A percentile compares a stretch with the other conserved stretches of the same genome.
These are phyloP conservation scores for Globisporangium mamillatum DNA, from an alignment of 352 stramenopile genomes.

Conservation along the genomic window DNA sequence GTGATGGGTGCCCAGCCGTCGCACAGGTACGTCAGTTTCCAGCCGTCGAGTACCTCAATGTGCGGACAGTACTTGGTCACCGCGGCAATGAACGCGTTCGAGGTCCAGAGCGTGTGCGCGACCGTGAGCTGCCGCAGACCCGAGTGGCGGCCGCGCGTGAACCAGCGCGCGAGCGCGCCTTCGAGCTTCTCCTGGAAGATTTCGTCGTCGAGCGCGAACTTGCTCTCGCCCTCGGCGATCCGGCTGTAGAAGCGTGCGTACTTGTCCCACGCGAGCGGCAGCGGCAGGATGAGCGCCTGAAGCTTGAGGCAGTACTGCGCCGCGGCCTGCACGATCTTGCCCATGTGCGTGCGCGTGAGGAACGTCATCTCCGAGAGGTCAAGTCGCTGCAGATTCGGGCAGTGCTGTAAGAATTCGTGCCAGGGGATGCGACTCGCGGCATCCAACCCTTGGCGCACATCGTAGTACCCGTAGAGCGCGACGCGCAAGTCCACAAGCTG, in stretches of 20 bases:
- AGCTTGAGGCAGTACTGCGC: conserved; percentile 44
- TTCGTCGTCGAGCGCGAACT: conserved; percentile 22
- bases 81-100: conserved; percentile 37
- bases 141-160: conserved; percentile 24
- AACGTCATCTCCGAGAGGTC: conserved; percentile 54
- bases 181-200: conserved; percentile 26
- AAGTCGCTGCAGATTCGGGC: conserved; percentile 44
- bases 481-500: conserved; percentile 41
- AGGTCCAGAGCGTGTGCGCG: conserved; percentile 31
- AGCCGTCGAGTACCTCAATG: conserved; percentile 54
- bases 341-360: conserved; percentile 38
- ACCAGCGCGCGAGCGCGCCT: conserved; percentile 40
- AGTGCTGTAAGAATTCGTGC: conserved; percentile 29
- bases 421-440: conserved; percentile 33
- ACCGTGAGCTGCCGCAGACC: conserved; percentile 43
- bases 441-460: conserved; percentile 23
- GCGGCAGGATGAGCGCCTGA: conserved; percentile 37
- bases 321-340: conserved; percentile 32
- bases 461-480: conserved; percentile 49
- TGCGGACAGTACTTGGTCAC: conserved; percentile 42
- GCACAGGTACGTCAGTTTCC: conserved; percentile 52
- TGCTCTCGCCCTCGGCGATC: conserved; percentile 18
- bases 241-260: conserved; percentile 23
- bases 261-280: conserved; percentile 42
- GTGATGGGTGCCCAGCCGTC: conserved; percentile 43